These are phyloP conservation scores for Tremella yokohamensis DNA, from an alignment of 768 basidiomycete species.

Conservation along the genomic window DNA sequence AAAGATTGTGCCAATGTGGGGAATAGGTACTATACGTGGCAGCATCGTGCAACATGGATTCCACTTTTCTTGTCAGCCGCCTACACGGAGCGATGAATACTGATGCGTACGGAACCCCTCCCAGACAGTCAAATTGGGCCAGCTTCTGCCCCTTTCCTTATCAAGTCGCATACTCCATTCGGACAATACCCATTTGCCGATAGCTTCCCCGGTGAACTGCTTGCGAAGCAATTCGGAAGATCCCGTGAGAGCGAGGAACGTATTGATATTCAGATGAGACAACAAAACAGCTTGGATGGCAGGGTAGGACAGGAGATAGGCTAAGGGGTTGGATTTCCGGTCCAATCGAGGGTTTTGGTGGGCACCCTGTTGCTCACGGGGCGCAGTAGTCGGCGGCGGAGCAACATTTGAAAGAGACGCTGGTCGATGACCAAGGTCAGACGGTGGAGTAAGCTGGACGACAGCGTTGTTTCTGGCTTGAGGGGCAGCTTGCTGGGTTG, in stretches of 20 bases:
- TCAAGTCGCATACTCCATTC: constrained; percentile 44
- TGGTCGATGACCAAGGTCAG: too few relatives aligned
- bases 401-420: too few relatives aligned
- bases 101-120: constrained; percentile 47
- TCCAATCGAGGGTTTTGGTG: background rate
- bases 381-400: too few relatives aligned
- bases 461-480: too few relatives aligned
- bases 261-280: constrained; percentile 39
- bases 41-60: constrained; percentile 47
- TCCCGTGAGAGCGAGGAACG: constrained; percentile 41
- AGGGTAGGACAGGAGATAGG: constrained; percentile 16
- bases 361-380: too few relatives aligned
- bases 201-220: constrained; percentile 43
- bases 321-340: background rate
- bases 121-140: constrained; percentile 50
- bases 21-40: constrained; percentile 46
- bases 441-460: too few relatives aligned
- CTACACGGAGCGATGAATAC: background rate
- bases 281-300: constrained; percentile 32
- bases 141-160: constrained; percentile 28
- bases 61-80: constrained; percentile 36
- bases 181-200: constrained; percentile 44
- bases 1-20: constrained; percentile 37
- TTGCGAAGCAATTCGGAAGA: constrained; percentile 31
- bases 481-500: too few relatives aligned